phyloP scores from a whole-genome alignment of 352 stramenopile species.

The Globisporangium alternatum region DNA sequence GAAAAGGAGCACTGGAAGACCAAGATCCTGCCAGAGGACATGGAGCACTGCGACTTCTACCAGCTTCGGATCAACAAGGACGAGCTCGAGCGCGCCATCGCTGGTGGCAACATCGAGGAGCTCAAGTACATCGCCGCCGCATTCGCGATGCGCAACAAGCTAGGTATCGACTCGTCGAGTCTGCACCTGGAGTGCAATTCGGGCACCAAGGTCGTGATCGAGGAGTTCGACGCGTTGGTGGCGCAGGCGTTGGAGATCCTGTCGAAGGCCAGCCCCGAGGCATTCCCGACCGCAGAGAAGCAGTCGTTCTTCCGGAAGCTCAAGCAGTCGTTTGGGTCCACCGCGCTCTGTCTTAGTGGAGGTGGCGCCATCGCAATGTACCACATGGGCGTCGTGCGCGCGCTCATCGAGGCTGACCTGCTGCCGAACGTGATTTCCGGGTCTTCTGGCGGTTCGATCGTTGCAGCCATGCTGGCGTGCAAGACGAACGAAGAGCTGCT shows the following conservation, averaged over 20 bases:
- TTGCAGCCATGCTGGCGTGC: slow-evolving; percentile 82
- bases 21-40: slow-evolving; percentile 36
- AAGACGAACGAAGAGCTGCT: slow-evolving; percentile 83
- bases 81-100: slow-evolving; percentile 30
- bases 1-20: slow-evolving; percentile 62
- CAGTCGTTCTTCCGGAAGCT: slow-evolving; percentile 49
- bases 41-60: slow-evolving; percentile 59
- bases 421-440: slow-evolving; percentile 93
- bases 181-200: slow-evolving; percentile 57
- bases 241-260: slow-evolving; percentile 47
- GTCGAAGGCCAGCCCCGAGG: slow-evolving; percentile 19
- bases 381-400: slow-evolving; percentile 91
- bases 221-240: slow-evolving; percentile 46
- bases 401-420: slow-evolving; percentile 81
- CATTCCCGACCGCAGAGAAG: slow-evolving; percentile 46
- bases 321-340: slow-evolving; percentile 85
- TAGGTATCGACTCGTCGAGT: slow-evolving; percentile 48
- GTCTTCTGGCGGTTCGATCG: slow-evolving; percentile 90
- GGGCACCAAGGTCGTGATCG: slow-evolving; percentile 61
- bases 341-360: slow-evolving; percentile 90
- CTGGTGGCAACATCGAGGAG: slow-evolving; percentile 38
- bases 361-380: slow-evolving; percentile 94
- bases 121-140: slow-evolving; percentile 61
- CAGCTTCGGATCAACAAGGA: slow-evolving; percentile 45
- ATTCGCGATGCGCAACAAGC: slow-evolving; percentile 63